Evolutionary conservation across 208 protist genomes (phyloP).

Genomic region (Wallacemonas sp.): DNA sequence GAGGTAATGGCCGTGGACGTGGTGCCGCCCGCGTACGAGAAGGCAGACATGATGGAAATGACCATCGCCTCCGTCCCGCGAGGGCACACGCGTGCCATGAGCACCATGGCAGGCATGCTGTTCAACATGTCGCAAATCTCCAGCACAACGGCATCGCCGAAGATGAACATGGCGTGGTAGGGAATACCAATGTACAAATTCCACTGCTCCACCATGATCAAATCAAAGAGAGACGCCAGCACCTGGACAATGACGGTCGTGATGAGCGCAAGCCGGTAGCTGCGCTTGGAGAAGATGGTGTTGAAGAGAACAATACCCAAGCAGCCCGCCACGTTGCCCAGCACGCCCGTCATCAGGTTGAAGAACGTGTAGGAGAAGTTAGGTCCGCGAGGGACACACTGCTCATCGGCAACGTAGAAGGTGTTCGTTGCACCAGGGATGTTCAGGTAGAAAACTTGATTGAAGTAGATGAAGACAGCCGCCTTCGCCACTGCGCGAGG

Average conservation of each 20-base stretch:
- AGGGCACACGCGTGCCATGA: constrained; percentile 81
- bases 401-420: constrained; percentile 44
- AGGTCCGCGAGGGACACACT: constrained; percentile 56
- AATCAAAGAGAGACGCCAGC: constrained; percentile 50
- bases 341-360: constrained; percentile 29
- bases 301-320: constrained; percentile 43
- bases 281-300: constrained; percentile 42
- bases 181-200: constrained; percentile 51
- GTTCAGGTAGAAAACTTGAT: constrained; percentile 38
- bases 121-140: constrained; percentile 52
- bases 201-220: constrained; percentile 75
- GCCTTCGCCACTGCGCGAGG: constrained; percentile 31
- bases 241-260: constrained; percentile 41
- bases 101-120: constrained; percentile 67
- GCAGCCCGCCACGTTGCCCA: constrained; percentile 46
- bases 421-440: constrained; percentile 51
- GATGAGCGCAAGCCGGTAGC: constrained; percentile 50
- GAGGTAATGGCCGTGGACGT: constrained; percentile 37
- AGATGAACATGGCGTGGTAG: constrained; percentile 66
- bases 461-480: constrained; percentile 28
- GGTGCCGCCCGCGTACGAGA: constrained; percentile 54
- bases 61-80: constrained; percentile 82
- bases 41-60: constrained; percentile 67
- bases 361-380: constrained; percentile 71
- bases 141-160: constrained; percentile 63